Percentiles rank a stretch among this genome's conserved stretches.
phyloP scores from a whole-genome alignment of 2,329 filamentous ascomycete species.

The Truncatella angustata region DNA sequence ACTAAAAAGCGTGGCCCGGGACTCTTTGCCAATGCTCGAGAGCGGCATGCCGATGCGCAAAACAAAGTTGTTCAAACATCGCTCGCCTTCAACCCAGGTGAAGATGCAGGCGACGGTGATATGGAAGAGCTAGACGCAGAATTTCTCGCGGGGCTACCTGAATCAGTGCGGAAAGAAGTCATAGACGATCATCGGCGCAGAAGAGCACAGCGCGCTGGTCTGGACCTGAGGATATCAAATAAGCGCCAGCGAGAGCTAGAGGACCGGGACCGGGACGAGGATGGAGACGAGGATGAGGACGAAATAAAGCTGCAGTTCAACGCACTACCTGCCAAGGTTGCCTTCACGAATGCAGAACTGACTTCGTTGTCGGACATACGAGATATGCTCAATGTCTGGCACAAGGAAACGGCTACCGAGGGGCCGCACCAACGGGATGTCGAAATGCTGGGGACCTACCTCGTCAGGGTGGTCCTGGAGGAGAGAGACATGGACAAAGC shows the following conservation, averaged over 20 bases:
- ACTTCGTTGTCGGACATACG: conserved; percentile 61
- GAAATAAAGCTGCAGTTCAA: conserved; percentile 41
- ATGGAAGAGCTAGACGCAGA: conserved; percentile 60
- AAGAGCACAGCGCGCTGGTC: conserved; percentile 54
- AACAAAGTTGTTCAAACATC: conserved; percentile 71
- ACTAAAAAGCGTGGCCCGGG: conserved; percentile 60
- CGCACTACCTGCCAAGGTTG: conserved; percentile 40
- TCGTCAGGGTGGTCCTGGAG: conserved; percentile 68
- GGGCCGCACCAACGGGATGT: conserved; percentile 81
- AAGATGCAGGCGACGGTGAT: conserved; percentile 25
- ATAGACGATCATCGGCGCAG: conserved; percentile 69
- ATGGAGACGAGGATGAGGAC: not conserved
- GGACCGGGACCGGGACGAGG: not conserved
- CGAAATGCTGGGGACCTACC: conserved; percentile 68
- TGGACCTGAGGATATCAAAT: conserved; percentile 39
- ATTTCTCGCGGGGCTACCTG: conserved; percentile 80
- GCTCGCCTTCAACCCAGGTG: conserved; percentile 48
- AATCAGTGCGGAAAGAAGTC: conserved; percentile 76
- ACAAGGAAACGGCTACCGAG: conserved; percentile 65
- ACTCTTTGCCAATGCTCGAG: conserved; percentile 42
- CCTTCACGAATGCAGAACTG: conserved; percentile 43
- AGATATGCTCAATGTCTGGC: conserved; percentile 74
- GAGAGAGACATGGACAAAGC: conserved; percentile 80
- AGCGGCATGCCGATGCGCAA: conserved; percentile 51
- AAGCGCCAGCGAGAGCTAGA: conserved; percentile 15